Evolutionary conservation across 306 rosid species (phyloP).

Genomic region (Aeschynomene evenia): DNA sequence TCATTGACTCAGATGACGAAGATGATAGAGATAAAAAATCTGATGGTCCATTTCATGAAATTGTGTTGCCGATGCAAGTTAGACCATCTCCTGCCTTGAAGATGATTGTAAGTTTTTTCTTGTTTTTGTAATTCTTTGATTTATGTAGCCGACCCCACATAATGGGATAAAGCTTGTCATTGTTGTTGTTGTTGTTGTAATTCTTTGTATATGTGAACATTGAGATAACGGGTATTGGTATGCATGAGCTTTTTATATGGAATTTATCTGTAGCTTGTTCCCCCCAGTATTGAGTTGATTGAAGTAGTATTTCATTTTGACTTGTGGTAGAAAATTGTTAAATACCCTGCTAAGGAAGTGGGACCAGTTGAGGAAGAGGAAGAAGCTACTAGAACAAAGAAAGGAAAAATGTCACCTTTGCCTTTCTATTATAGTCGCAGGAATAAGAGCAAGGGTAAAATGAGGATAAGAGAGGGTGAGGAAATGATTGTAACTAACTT

Average conservation of each 20-base stretch:
- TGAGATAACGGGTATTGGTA: background rate
- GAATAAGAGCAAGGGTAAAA: too few relatives aligned
- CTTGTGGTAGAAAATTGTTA: background rate
- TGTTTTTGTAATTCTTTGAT: conserved; percentile 6
- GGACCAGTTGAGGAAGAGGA: too few relatives aligned
- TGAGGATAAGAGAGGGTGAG: too few relatives aligned
- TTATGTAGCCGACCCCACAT: too few relatives aligned
- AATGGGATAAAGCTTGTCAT: too few relatives aligned
- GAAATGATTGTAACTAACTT: too few relatives aligned
- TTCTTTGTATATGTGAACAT: conserved; percentile 1
- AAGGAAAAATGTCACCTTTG: too few relatives aligned
- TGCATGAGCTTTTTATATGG: conserved; percentile 24
- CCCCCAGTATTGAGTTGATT: background rate
- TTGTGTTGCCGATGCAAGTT: conserved; percentile 37
- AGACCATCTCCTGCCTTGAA: conserved; percentile 40
- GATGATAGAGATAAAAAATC: conserved; percentile 43
- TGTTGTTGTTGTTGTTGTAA: conserved; percentile 4
- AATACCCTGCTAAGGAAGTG: too few relatives aligned
- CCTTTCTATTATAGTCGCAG: too few relatives aligned
- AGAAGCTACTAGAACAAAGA: too few relatives aligned
- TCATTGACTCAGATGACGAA: conserved; percentile 86
- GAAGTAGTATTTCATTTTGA: background rate
- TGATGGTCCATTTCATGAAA: conserved; percentile 44
- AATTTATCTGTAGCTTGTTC: background rate
- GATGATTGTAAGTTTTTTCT: conserved; percentile 48